These are phyloP conservation scores for Ottelia alismoides DNA, from an alignment of 106 monocot genomes.

Conservation along the genomic window DNA sequence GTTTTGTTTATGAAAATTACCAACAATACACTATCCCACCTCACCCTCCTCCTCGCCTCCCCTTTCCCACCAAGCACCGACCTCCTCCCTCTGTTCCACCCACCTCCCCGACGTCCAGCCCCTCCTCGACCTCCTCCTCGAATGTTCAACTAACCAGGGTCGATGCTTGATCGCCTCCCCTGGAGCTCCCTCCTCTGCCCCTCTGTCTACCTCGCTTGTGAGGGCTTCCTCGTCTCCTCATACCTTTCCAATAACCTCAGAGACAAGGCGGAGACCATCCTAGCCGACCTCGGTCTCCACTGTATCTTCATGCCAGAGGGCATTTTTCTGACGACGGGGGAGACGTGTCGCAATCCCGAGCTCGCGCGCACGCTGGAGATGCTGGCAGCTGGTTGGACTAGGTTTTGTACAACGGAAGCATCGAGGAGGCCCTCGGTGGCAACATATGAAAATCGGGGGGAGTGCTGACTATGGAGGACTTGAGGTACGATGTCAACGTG, in stretches of 20 bases:
- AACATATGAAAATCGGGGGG: constrained; percentile 60
- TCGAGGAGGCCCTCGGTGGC: constrained; percentile 45
- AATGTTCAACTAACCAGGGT: no score
- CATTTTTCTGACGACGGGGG: constrained; percentile 26
- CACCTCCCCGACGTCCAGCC: no score
- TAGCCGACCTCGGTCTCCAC: constrained; percentile 57
- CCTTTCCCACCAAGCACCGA: no score
- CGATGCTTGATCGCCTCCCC: constrained; percentile 39
- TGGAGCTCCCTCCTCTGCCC: constrained; percentile 73
- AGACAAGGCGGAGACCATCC: constrained; percentile 11
- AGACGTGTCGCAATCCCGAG: constrained; percentile 43
- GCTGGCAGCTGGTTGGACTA: constrained; percentile 39
- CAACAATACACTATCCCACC: no score
- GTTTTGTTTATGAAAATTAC: no score
- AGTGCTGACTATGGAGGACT: constrained; percentile 55
- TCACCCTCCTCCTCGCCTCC: no score
- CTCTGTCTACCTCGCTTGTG: constrained; percentile 52
- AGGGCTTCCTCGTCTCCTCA: constrained; percentile 43
- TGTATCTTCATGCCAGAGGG: constrained; percentile 42
- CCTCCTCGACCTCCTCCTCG: no score
- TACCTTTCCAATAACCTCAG: constrained; percentile 25
- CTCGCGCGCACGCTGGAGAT: constrained; percentile 53
- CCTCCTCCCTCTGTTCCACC: no score
- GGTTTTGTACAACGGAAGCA: constrained; percentile 62
- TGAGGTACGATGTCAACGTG: constrained; percentile 43